Base-by-base conservation (phyloP, 2,329 filamentous ascomycete species). In the Aspergillus tanneri region DNA sequence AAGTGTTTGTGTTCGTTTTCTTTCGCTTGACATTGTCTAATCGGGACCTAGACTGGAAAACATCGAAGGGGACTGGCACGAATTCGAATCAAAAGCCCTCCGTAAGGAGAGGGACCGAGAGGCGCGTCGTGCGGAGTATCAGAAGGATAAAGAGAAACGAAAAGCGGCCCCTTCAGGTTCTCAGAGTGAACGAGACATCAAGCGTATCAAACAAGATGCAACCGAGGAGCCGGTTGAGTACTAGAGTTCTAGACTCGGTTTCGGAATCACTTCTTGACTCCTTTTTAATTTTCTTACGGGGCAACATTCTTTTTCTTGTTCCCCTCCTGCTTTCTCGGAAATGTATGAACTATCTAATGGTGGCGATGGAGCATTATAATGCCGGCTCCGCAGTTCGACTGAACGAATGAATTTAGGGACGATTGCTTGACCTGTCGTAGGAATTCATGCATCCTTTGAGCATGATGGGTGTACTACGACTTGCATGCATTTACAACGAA, bases 61-160 rank as follows among this genome's bases (percentile, higher is more conserved):
- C 40, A 79, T 99, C 23, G 83, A 93, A 60, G 93, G 93, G 18
- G 93, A 99, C 61, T 99, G 93, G 93, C 93, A 99, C 66, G 93
- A 99, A 67, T 96, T 97, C 62, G 93, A 99, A 73, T 95, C 90
- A 47, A 99, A 99, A 73, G 91, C 90, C 12, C 77, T 96, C 21
- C 81, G 93, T 24, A 93, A 93, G 59, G 91, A 96, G 68, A 92
- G 90, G 47, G 82, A 85, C 51, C 77, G 79, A 53, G 81, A 84
- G 60, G 76, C 75, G 14, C 69, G 79, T 44, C 71, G 73, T 37
- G 71, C 63, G 47, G 72, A 74, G 50, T 65, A 72, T 24, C 68
- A 71, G 52, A 72, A 72, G 54, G 72, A 76, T 48, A 73, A 72
- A 55, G 77, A 78, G 56, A 78, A 77, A 54, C 70, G 75, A 41